A percentile compares a stretch with the other conserved stretches of the same genome.
These are phyloP conservation scores for Haplosporangium sp. DNA, from an alignment of 371 early-diverging fungal genomes.

Conservation along the genomic window DNA sequence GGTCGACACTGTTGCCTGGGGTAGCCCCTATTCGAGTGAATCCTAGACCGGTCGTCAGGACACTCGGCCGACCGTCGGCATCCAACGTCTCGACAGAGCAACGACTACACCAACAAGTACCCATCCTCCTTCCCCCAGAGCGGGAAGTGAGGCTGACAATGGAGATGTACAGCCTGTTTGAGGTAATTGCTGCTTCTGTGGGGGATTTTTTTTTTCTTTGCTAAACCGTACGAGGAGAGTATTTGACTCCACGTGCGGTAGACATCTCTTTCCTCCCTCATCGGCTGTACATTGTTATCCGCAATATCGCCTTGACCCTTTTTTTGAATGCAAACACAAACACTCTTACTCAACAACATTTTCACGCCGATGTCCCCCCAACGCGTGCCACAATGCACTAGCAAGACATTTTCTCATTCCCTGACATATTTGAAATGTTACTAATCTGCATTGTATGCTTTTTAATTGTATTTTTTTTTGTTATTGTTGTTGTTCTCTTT, in stretches of 20 bases:
- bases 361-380: no score
- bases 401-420: no score
- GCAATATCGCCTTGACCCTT: no score
- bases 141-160: constrained; percentile 37
- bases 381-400: not conserved
- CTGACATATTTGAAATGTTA: no score
- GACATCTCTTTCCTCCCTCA: not conserved
- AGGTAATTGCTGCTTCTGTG: constrained; percentile 22
- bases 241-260: constrained; percentile 11
- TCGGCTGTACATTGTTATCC: not conserved
- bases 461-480: no score
- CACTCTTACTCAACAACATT: no score
- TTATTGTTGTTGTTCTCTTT: no score
- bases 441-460: no score
- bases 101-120: constrained; percentile 30
- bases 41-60: constrained; percentile 10
- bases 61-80: constrained; percentile 3
- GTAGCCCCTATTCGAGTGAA: constrained; percentile 41
- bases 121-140: constrained; percentile 43
- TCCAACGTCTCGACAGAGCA: constrained; percentile 12
- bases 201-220: not conserved
- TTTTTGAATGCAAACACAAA: no score
- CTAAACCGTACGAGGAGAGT: constrained; percentile 9
- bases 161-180: constrained; percentile 53
- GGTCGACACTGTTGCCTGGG: constrained; percentile 46